Base-by-base conservation (phyloP, 257 asterid genomes). In the Ocimum tenuiflorum region DNA sequence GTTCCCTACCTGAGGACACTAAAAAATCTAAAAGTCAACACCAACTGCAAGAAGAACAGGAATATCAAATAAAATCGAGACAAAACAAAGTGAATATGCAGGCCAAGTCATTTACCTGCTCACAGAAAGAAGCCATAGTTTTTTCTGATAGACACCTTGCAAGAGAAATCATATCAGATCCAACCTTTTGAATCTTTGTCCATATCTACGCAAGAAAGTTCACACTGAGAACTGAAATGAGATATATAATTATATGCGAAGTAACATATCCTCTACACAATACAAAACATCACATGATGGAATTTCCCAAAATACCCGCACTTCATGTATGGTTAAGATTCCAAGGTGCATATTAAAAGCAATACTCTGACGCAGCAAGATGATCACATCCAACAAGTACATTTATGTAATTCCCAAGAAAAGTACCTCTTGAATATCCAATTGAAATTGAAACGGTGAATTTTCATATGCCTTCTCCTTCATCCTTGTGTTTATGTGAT, bases 381-480 rank as follows among this genome's bases (percentile, higher is more conserved):
- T 68, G 41, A 68, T n/a, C 39, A 60, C 47, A 51, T 1, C 23
- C 36, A 58, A 15, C 46, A 14, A 70, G 69, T 38, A 60, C 17
- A 61, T 58, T 19, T 19, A 8, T 19, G 61, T 14, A 50, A 61
- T 43, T 58, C 22, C 65, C 35, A 46, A 57, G 67, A 77, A 42
- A 42, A 39, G 20, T 67, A 92, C 99, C 97, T 84, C 82, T 68
- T 84, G 96, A 63, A 92, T 54, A 78, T 92, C 99, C 2, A 86
- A 75, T 53, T 75, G 84, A 70, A 92, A 86, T 46, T 77, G 91
- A 73, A 59, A 15, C 0, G 97, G 94, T 29, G 90, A 80, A 33
- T 74, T 77, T 73, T 84, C 99, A 79, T 92, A 92, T 47, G 74
- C 75, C 49, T 77, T 87, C 74, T 85, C 94, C 78, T 79, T 75